Evolutionary conservation across 495 filamentous ascomycete genomes (phyloP), one percentile per base, ranked within the genome.

Genomic region (Ramalina intermedia): DNA sequence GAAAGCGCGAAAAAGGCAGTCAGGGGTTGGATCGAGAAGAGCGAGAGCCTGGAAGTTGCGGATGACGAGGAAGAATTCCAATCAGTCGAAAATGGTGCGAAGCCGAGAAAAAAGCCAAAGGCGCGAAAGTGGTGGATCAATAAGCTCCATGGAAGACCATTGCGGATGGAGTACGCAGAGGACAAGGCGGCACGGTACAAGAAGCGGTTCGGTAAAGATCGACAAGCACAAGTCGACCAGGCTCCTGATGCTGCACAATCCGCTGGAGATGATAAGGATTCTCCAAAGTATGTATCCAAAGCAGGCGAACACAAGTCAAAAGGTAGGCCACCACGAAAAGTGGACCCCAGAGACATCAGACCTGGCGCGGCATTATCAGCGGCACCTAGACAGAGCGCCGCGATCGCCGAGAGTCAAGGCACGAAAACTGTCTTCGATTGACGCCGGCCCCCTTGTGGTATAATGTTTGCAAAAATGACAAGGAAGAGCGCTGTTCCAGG

Each of bases 131-230:
- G 84, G 69, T 90, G 81, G 78, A 75, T 94, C 45, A 94, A 94
- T 61, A 72, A 75, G 46, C 70, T 94, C 23, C 67, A 81, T 41
- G 84, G 90, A 16, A 76, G 93, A 14, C 73, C 75, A 43, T 69
- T 99, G 58, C 80, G 86, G 54, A 83, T 89, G 68, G 91, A 99
- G 61, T 85, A 88, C 58, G 91, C 93, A 8, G 90, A 99, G 67
- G 90, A 94, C 61, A 77, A 88, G 37, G 74, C 80, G 47, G 75
- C 78, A 23, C 69, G 91, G 39, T 96, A 99, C 63, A 85, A 87
- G 67, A 96, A 96, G 69, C 79, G 91, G 9, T 96, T 83, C 64
- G 84, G 87, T 41, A 87, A 85, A 63, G 82, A 81, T 39, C 56
- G 43, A 52, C 41, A 41, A 40, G 63, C 59, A 41, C 43, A 11